Evolutionary conservation across 352 stramenopile species (phyloP).

Genomic region (Blastocystis sp.): DNA sequence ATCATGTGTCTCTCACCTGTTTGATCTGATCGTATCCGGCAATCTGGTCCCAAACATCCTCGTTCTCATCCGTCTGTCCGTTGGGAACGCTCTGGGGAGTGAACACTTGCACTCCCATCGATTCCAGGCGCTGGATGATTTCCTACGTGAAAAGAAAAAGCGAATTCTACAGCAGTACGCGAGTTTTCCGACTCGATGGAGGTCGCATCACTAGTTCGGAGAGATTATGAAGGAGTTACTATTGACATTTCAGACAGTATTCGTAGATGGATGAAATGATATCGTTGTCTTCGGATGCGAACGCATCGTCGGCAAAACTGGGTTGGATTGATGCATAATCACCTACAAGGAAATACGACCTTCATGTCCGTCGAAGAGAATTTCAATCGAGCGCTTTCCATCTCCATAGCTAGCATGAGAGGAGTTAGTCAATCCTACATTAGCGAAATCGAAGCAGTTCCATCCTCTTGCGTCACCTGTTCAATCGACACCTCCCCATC

Average conservation of each 20-base stretch:
- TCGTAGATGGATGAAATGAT: constrained; percentile 42
- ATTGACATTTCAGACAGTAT: constrained; percentile 3
- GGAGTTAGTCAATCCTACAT: neutral
- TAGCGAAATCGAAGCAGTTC: neutral
- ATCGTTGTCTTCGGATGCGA: neutral
- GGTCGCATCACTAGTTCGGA: neutral
- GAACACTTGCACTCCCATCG: constrained; percentile 7
- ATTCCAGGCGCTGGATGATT: constrained; percentile 2
- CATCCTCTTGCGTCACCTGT: constrained; percentile 9
- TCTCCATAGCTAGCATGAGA: constrained; percentile 22
- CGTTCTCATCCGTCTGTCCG: neutral
- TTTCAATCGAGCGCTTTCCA: constrained; percentile 29
- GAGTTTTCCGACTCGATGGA: neutral
- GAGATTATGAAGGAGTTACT: neutral
- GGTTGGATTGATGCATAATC: neutral
- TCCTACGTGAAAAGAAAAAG: neutral
- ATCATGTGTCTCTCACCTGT: neutral
- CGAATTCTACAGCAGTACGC: neutral
- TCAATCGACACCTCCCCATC: constrained; percentile 22
- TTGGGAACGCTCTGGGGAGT: neutral
- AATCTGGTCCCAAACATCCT: constrained; percentile 39
- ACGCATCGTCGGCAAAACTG: constrained; percentile 28
- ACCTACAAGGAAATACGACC: constrained; percentile 43
- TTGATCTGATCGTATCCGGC: constrained; percentile 52
- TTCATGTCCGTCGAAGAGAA: neutral